Percentiles rank a stretch among this genome's conserved stretches.
Evolutionary conservation across 148 eudicot species (phyloP).

Genomic region (Rhododendron vialii): DNA sequence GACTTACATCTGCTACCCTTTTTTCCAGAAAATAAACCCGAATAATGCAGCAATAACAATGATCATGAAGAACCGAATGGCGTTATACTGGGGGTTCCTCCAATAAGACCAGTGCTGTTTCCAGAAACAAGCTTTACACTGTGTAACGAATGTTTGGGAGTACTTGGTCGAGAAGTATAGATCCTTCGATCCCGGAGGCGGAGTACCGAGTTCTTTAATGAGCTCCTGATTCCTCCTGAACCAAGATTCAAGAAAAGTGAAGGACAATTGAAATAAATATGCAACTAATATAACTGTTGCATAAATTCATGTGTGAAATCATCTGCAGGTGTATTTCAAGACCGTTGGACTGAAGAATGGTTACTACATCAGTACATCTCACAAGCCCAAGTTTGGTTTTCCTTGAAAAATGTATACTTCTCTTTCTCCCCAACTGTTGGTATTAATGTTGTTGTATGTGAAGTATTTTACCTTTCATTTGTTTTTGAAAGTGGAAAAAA

Average conservation of each 20-base stretch:
- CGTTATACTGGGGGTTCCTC: constrained; percentile 65
- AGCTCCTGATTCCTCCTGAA: constrained; percentile 55
- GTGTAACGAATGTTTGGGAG: constrained; percentile 46
- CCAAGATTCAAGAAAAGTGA: background rate
- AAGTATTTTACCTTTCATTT: no score
- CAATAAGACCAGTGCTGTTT: constrained; percentile 71
- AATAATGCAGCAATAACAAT: constrained; percentile 32
- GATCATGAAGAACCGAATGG: constrained; percentile 40
- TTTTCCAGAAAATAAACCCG: constrained; percentile 57
- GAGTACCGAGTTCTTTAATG: constrained; percentile 40
- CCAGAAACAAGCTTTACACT: constrained; percentile 70
- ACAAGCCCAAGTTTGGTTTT: background rate
- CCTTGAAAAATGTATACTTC: background rate
- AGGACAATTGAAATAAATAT: background rate
- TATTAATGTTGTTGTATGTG: no score
- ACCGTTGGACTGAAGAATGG: background rate
- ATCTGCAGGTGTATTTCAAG: background rate
- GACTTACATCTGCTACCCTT: constrained; percentile 56
- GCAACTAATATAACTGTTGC: background rate
- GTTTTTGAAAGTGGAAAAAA: no score
- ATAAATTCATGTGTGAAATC: background rate
- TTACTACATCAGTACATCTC: no score
- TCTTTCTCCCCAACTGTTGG: no score
- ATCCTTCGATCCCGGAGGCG: constrained; percentile 39
- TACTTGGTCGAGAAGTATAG: constrained; percentile 47